These are phyloP conservation scores for Rhodotorula kratochvilovae DNA, from an alignment of 768 basidiomycete genomes.

Conservation along the genomic window DNA sequence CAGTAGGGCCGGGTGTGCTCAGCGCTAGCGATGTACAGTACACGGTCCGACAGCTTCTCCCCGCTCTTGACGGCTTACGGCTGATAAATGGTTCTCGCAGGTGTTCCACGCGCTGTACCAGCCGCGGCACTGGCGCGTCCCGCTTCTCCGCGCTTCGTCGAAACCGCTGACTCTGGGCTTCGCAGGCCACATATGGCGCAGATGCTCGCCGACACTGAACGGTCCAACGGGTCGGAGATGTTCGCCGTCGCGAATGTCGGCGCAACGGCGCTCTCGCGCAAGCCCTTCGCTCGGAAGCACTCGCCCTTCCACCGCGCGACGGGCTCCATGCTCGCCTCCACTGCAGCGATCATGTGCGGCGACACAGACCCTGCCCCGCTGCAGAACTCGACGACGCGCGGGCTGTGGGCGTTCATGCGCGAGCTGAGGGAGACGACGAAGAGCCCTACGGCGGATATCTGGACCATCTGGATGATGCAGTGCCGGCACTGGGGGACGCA, in stretches of 20 bases:
- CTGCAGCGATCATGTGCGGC: conserved; percentile 34
- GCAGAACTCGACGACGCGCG: background rate
- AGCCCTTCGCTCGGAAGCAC: background rate
- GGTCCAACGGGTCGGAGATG: conserved; percentile 12
- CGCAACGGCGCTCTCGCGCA: background rate
- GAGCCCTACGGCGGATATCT: conserved; percentile 25
- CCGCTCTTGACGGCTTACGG: no score
- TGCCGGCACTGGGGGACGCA: conserved; percentile 28
- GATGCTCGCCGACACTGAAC: conserved; percentile 17
- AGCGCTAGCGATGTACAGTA: conserved; percentile 22
- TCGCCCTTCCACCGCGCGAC: conserved; percentile 31
- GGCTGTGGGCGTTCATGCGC: conserved; percentile 5
- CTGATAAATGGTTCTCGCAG: background rate
- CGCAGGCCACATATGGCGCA: conserved; percentile 30
- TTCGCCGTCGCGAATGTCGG: conserved; percentile 13
- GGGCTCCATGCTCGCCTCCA: background rate
- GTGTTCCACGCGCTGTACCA: conserved; percentile 25
- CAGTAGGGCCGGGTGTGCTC: conserved; percentile 24
- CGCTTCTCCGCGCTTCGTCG: no score
- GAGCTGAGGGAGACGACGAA: conserved; percentile 13
- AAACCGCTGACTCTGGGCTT: no score
- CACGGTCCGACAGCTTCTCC: background rate
- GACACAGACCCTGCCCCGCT: conserved; percentile 19
- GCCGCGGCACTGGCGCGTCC: conserved; percentile 15
- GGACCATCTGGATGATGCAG: conserved; percentile 30